Percentiles rank a stretch among this genome's conserved stretches.
Evolutionary conservation across 306 rosid species (phyloP).

Genomic region (Rosa persica): DNA sequence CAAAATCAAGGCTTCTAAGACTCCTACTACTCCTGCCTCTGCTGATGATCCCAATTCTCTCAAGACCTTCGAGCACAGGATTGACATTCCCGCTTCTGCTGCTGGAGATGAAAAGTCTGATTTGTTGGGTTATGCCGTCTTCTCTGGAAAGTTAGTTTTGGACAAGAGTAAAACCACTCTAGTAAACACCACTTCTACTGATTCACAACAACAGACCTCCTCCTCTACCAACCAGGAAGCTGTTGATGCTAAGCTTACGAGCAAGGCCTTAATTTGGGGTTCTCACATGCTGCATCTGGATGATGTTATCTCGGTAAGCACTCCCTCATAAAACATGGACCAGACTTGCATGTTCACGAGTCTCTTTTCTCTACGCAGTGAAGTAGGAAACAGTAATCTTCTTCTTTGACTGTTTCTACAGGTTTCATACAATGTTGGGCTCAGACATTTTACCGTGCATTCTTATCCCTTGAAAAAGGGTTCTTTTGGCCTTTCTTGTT

Average conservation of each 20-base stretch:
- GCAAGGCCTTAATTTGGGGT: constrained; percentile 88
- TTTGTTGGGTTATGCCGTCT: constrained; percentile 77
- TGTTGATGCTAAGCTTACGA: constrained; percentile 79
- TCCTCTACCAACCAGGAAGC: constrained; percentile 46
- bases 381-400: constrained; percentile 28
- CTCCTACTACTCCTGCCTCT: constrained; percentile 28
- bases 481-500: constrained; percentile 76
- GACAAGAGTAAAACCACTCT: constrained; percentile 58
- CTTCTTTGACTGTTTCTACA: constrained; percentile 47
- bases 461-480: constrained; percentile 74
- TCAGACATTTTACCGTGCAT: constrained; percentile 90
- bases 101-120: constrained; percentile 91
- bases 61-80: constrained; percentile 77
- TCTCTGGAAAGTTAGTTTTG: constrained; percentile 73
- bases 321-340: constrained; percentile 13
- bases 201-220: constrained; percentile 37
- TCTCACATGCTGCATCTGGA: constrained; percentile 70
- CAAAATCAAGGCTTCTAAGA: constrained; percentile 57
- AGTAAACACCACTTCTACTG: constrained; percentile 29
- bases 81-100: constrained; percentile 52
- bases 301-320: constrained; percentile 84
- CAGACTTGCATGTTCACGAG: background rate
- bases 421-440: constrained; percentile 94
- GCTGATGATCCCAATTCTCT: constrained; percentile 46
- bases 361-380: constrained; percentile 18